Percentiles rank a stretch among this genome's conserved stretches.
Conservation (phyloP, 345 rosid genomes). For the Acer saccharum region DNA sequence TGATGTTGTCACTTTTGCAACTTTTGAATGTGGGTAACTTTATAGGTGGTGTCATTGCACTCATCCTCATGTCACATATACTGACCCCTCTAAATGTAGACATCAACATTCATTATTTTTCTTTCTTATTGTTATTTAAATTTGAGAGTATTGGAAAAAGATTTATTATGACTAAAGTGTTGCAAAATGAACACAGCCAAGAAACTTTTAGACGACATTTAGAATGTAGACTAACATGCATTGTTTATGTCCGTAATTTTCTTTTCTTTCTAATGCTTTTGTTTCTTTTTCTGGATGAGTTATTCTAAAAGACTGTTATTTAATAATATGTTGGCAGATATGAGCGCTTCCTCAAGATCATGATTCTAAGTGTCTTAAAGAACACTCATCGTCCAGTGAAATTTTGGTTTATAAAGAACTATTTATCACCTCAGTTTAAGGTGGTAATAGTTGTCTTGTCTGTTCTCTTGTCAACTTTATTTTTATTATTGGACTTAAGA, state of each 20-base stretch:
- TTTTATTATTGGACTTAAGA: not conserved
- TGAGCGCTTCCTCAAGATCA: conserved; percentile 93
- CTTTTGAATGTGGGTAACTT: not conserved
- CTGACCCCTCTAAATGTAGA: not conserved
- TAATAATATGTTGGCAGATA: conserved; percentile 56
- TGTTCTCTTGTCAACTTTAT: not conserved
- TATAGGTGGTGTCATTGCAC: not conserved
- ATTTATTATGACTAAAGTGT: too few relatives aligned
- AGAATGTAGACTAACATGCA: not conserved
- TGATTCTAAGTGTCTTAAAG: conserved; percentile 95
- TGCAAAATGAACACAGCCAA: not conserved
- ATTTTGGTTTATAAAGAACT: conserved; percentile 99
- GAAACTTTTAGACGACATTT: not conserved
- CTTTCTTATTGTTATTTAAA: too few relatives aligned
- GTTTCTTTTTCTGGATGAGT: not conserved
- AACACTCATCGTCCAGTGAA: conserved; percentile 90
- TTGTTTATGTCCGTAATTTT: not conserved
- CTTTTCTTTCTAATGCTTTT: not conserved
- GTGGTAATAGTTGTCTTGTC: conserved; percentile 37
- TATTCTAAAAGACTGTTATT: conserved; percentile 8
- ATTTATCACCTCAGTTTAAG: conserved; percentile 98
- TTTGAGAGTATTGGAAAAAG: not conserved
- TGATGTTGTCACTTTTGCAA: not conserved
- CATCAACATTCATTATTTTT: not conserved
- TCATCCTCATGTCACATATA: not conserved